Base-by-base conservation (phyloP, 148 eudicot species). In the Chenopodium formosanum region DNA sequence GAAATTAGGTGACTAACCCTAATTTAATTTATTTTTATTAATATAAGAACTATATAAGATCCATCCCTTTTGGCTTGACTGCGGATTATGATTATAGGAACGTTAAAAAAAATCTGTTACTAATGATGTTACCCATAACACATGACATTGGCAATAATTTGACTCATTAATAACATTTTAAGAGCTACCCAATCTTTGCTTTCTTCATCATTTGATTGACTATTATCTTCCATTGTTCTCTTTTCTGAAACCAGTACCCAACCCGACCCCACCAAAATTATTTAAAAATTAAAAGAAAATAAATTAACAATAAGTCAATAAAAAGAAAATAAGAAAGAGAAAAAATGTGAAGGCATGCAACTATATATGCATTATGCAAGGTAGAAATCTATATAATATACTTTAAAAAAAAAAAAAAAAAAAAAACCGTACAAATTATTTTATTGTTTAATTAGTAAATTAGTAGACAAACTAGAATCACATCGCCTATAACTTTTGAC, bases 201-300 rank as follows among this genome's bases (percentile, higher is more conserved):
- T 75, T 81, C 10, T 72, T 76, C 75, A 82, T 82, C 84, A 68
- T 67, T 29, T 67, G 13, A 29, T 60, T 75, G 79, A 81, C 79
- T 16, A 44, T 66, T 75, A 1, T 37, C 20, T 17, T 65, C 70
- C 12, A 12, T 40, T 64, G 50, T 77, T 77, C 80, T 78, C 80
- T 62, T 64, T 44, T 17, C 58, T 46, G 58, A 64, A 46, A 65
- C 13, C 69, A 70, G 20, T 7, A 19, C 46, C 10, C 25, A 25
- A 62, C 66, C 11, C 27, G 7, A 62, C 66, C 66, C 2, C 27
- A 62, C 22, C 23, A 20, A 62, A 20, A 62, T 40, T 40, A 40
- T 40, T 40, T 5, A 40, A 37, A 5, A 40, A 5, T 40, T 6
- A 40, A 40, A 6, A 40, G 7, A 40, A 40, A 40, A 40, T 40